Evolutionary conservation across 2,329 filamentous ascomycete species (phyloP).

Genomic region (Penicillium capsulatum): DNA sequence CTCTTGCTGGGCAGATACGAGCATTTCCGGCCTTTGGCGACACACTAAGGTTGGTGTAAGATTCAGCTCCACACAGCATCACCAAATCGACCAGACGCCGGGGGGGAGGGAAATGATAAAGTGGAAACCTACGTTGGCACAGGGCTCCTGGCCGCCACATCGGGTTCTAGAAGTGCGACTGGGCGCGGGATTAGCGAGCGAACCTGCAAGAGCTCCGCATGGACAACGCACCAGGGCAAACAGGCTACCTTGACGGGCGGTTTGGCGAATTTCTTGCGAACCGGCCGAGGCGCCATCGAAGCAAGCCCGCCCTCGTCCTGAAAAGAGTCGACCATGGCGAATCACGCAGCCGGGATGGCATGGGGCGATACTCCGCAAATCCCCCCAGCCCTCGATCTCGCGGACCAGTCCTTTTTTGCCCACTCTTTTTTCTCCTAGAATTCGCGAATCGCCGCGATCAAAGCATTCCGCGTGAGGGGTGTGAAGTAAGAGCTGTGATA

Average conservation of each 20-base stretch:
- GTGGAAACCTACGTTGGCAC: slow-evolving; percentile 38
- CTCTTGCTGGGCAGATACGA: slow-evolving; percentile 44
- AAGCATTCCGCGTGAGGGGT: slow-evolving; percentile 3
- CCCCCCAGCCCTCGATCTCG: slow-evolving; percentile 3
- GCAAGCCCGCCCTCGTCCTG: slow-evolving; percentile 21
- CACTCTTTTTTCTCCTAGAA: background rate
- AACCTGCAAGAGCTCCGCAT: slow-evolving; percentile 6
- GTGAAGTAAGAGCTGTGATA: slow-evolving; percentile 25
- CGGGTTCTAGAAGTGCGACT: slow-evolving; percentile 43
- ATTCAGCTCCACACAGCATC: no score
- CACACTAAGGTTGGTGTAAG: slow-evolving; percentile 29
- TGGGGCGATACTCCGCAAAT: slow-evolving; percentile 13
- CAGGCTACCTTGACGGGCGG: slow-evolving; percentile 45
- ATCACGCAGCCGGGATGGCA: slow-evolving; percentile 17
- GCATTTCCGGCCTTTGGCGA: slow-evolving; percentile 39
- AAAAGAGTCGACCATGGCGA: slow-evolving; percentile 22
- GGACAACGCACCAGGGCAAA: slow-evolving; percentile 38
- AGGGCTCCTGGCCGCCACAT: slow-evolving; percentile 44
- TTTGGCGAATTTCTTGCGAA: slow-evolving; percentile 44
- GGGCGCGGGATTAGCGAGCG: slow-evolving; percentile 8
- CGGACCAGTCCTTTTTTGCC: background rate
- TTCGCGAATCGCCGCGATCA: background rate
- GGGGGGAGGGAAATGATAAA: slow-evolving; percentile 1
- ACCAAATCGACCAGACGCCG: no score
- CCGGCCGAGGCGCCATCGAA: slow-evolving; percentile 27